Evolutionary conservation across 2,329 filamentous ascomycete species (phyloP).

Genomic region (Fusarium nisikadoi): DNA sequence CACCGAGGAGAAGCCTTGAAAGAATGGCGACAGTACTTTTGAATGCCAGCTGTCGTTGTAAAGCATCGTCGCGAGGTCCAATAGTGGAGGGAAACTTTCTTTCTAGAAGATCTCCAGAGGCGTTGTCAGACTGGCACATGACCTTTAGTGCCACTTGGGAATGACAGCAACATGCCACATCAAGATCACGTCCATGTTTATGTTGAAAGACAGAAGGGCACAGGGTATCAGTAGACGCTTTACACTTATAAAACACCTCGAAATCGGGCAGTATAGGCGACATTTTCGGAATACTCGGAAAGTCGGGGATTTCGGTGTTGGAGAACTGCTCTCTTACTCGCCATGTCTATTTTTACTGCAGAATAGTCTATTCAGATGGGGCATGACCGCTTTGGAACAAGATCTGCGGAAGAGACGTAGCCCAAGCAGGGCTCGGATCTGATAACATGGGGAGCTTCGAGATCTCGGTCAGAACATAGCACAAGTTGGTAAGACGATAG

Average conservation of each 20-base stretch:
- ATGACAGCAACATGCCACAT: background rate
- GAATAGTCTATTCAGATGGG: background rate
- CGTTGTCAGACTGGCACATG: background rate
- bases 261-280: background rate
- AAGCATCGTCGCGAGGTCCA: background rate
- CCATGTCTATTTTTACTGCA: background rate
- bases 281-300: background rate
- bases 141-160: background rate
- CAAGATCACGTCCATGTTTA: background rate
- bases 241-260: background rate
- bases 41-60: background rate
- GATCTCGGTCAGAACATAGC: background rate
- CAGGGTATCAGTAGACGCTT: accelerated
- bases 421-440: background rate
- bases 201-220: background rate
- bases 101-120: background rate
- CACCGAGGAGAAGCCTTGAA: background rate
- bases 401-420: constrained; percentile 2
- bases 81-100: background rate
- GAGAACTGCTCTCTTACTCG: background rate
- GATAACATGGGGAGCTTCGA: background rate
- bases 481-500: background rate
- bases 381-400: background rate
- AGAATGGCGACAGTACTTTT: background rate
- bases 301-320: background rate